phyloP scores from a whole-genome alignment of 2,329 filamentous ascomycete genomes.

The Phaeosphaeriaceae sp. region DNA sequence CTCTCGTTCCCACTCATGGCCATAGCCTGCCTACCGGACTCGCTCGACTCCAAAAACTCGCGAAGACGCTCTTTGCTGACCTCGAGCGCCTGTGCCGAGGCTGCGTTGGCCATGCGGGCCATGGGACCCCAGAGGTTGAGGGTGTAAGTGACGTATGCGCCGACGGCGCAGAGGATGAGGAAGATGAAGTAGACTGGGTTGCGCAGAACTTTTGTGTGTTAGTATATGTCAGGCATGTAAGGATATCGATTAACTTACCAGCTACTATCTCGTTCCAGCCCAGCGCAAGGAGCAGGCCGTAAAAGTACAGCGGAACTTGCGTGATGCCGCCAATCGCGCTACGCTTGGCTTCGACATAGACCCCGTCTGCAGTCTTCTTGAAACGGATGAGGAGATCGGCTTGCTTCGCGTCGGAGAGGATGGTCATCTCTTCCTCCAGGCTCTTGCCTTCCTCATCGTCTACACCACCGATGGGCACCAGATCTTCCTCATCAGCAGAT shows the following conservation, averaged over 20 bases:
- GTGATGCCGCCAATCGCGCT: slow-evolving; percentile 95
- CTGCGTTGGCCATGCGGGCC: slow-evolving; percentile 91
- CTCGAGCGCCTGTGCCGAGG: slow-evolving; percentile 82
- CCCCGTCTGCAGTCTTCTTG: slow-evolving; percentile 97
- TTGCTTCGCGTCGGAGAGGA: slow-evolving; percentile 88
- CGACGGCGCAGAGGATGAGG: slow-evolving; percentile 76
- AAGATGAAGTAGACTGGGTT: slow-evolving; percentile 94
- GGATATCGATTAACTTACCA: slow-evolving; percentile 66
- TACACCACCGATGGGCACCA: slow-evolving; percentile 87
- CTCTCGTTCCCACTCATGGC: slow-evolving; percentile 62
- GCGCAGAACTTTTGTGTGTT: slow-evolving; percentile 73
- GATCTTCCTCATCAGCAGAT: slow-evolving; percentile 86
- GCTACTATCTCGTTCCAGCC: slow-evolving; percentile 99
- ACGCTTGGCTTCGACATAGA: slow-evolving; percentile 97
- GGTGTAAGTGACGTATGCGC: slow-evolving; percentile 87
- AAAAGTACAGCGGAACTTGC: slow-evolving; percentile 94
- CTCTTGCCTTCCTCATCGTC: slow-evolving; percentile 95
- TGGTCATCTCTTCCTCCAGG: slow-evolving; percentile 93
- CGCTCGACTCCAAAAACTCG: slow-evolving; percentile 87
- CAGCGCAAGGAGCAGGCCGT: slow-evolving; percentile 82
- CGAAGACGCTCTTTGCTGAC: slow-evolving; percentile 91
- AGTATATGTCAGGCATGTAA: slow-evolving; percentile 13
- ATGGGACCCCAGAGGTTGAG: slow-evolving; percentile 97
- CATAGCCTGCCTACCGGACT: slow-evolving; percentile 82
- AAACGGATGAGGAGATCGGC: slow-evolving; percentile 93